Percentiles rank a stretch among this genome's conserved stretches.
Conservation (phyloP, 257 asterid species). For the Mitragyna speciosa region DNA sequence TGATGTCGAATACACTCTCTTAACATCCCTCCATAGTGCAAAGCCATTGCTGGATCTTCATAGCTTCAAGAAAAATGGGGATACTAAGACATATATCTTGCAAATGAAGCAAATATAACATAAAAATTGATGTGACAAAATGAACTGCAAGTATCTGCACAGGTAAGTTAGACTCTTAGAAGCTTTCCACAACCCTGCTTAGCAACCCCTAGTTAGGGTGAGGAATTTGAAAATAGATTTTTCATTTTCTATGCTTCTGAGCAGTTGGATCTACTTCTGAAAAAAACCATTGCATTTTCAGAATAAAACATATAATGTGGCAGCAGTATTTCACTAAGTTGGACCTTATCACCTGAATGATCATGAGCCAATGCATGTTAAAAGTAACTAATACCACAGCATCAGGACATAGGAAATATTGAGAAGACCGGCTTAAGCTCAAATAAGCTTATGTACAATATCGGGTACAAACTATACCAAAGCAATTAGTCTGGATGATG, state of each 20-base stretch:
- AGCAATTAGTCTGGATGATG: not conserved
- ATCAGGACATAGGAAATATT: not conserved
- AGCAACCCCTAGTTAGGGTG: not conserved
- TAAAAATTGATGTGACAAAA: not conserved
- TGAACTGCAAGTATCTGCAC: not conserved
- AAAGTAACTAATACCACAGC: not conserved
- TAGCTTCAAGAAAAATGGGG: conserved; percentile 42
- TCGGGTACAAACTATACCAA: not conserved
- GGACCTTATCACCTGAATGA: not conserved
- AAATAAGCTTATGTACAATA: not conserved
- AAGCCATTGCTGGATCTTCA: conserved; percentile 65
- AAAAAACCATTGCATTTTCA: not conserved
- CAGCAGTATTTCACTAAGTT: not conserved
- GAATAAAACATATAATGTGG: not conserved
- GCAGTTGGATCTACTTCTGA: not conserved
- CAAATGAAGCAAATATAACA: not conserved
- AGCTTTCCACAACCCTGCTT: not conserved
- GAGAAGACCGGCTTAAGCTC: no score
- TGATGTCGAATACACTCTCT: conserved; percentile 95
- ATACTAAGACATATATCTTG: not conserved
- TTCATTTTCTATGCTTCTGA: not conserved
- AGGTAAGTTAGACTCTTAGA: not conserved
- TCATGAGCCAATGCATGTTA: not conserved
- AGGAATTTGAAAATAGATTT: not conserved
- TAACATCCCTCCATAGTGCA: conserved; percentile 87